Evolutionary conservation across 2,329 filamentous ascomycete genomes (phyloP).

Genomic region (Venturiaceae sp.): DNA sequence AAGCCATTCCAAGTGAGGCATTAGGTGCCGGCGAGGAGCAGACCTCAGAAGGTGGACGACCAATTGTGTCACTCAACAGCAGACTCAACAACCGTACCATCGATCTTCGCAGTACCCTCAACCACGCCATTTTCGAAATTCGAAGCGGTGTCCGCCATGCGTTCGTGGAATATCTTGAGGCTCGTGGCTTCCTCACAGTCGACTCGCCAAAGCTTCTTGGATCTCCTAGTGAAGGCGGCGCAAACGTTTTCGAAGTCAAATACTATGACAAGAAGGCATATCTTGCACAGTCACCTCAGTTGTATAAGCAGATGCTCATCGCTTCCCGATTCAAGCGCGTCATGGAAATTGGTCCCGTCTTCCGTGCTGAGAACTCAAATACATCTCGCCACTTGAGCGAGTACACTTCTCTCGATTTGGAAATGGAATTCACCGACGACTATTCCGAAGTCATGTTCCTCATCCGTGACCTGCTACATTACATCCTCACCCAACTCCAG

Average conservation of each 20-base stretch:
- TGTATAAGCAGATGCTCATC: conserved; percentile 84
- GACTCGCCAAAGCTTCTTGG: conserved; percentile 85
- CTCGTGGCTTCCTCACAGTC: conserved; percentile 68
- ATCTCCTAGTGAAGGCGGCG: conserved; percentile 84
- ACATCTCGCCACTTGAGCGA: conserved; percentile 80
- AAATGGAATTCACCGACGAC: conserved; percentile 76
- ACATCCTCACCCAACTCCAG: conserved; percentile 69
- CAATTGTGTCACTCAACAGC: conserved; percentile 72
- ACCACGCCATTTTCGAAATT: conserved; percentile 75
- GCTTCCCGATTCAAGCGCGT: conserved; percentile 69
- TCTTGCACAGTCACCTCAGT: conserved; percentile 72
- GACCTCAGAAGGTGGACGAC: conserved; percentile 43
- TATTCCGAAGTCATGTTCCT: conserved; percentile 67
- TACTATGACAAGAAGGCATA: conserved; percentile 83
- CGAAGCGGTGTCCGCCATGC: conserved; percentile 57
- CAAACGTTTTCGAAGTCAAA: conserved; percentile 79
- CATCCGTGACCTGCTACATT: conserved; percentile 63
- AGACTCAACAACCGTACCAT: conserved; percentile 87
- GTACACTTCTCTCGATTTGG: conserved; percentile 81
- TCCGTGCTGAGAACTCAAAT: conserved; percentile 79
- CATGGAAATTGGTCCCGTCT: conserved; percentile 70
- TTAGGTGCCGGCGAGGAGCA: conserved; percentile 37
- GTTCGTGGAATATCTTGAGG: conserved; percentile 70
- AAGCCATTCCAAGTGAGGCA: conserved; percentile 36
- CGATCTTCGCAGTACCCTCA: conserved; percentile 84